Evolutionary conservation across 116 monocot genomes (phyloP).

Genomic region (Papilionanthe hybrid): DNA sequence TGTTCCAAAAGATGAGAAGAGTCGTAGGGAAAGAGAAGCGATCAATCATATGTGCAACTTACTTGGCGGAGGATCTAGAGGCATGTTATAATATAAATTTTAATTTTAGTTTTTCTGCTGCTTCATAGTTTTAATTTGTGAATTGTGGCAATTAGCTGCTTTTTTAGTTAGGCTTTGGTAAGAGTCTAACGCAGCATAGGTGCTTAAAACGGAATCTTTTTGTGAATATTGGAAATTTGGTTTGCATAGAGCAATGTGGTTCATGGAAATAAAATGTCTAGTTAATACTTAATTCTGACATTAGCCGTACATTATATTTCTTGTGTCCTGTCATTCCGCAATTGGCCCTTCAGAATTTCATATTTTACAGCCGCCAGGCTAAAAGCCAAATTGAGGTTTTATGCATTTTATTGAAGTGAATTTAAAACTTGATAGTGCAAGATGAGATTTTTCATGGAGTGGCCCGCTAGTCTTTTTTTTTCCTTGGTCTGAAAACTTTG

Average conservation of each 20-base stretch:
- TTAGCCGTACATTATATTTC: not conserved
- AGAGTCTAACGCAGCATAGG: not conserved
- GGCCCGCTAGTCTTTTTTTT: not conserved
- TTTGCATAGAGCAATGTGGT: constrained; percentile 2
- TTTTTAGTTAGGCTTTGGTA: not conserved
- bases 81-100: constrained; percentile 20
- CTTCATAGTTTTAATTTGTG: not conserved
- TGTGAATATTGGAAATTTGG: not conserved
- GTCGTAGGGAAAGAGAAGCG: constrained; percentile 78
- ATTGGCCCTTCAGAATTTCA: not conserved
- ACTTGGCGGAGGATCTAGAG: constrained; percentile 78
- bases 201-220: not conserved
- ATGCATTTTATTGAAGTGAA: not conserved
- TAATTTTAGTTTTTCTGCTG: not conserved
- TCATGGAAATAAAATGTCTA: not conserved
- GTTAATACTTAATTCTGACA: not conserved
- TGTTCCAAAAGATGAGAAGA: constrained; percentile 82
- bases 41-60: constrained; percentile 80
- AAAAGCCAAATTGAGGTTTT: not conserved
- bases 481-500: not conserved
- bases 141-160: not conserved
- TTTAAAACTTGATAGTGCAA: not conserved
- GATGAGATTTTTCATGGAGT: not conserved
- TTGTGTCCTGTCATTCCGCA: not conserved
- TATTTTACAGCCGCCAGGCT: not conserved